These are phyloP conservation scores for Rosa persica DNA, from an alignment of 306 rosid genomes.

Conservation along the genomic window DNA sequence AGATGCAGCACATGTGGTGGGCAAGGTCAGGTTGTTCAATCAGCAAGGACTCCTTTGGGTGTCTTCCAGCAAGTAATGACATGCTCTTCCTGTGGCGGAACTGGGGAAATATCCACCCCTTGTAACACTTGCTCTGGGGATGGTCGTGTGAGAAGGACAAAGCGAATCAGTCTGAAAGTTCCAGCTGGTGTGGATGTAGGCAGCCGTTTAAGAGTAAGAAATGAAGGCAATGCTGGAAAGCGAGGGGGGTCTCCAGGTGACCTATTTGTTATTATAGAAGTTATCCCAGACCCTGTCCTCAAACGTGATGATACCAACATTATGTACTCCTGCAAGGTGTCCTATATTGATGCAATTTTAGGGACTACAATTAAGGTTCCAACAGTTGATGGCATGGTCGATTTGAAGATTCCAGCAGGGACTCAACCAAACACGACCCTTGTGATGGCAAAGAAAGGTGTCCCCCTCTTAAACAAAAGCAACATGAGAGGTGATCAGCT, in stretches of 20 bases:
- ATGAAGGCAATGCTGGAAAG: conserved; percentile 94
- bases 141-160: conserved; percentile 86
- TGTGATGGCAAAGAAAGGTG: conserved; percentile 97
- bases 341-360: conserved; percentile 87
- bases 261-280: conserved; percentile 86
- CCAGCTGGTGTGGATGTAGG: conserved; percentile 98
- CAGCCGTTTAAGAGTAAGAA: conserved; percentile 92
- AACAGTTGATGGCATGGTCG: conserved; percentile 87
- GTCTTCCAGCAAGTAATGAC: conserved; percentile 99
- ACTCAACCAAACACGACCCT: conserved; percentile 95
- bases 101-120: conserved; percentile 87
- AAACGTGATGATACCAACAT: conserved; percentile 96
- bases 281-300: conserved; percentile 84
- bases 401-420: conserved; percentile 66
- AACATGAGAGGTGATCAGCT: conserved; percentile 96
- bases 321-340: conserved; percentile 76
- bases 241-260: conserved; percentile 92
- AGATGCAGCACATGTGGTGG: conserved; percentile 91
- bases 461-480: conserved; percentile 78
- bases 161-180: conserved; percentile 89
- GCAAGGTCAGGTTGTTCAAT: conserved; percentile 89
- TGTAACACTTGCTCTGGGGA: conserved; percentile 96
- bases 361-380: conserved; percentile 89
- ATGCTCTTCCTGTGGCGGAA: conserved; percentile 87
- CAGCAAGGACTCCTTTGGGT: conserved; percentile 93